Percentiles rank a stretch among this genome's conserved stretches.
phyloP scores from a whole-genome alignment of 495 filamentous ascomycete species.

The Ramalina peruviana region DNA sequence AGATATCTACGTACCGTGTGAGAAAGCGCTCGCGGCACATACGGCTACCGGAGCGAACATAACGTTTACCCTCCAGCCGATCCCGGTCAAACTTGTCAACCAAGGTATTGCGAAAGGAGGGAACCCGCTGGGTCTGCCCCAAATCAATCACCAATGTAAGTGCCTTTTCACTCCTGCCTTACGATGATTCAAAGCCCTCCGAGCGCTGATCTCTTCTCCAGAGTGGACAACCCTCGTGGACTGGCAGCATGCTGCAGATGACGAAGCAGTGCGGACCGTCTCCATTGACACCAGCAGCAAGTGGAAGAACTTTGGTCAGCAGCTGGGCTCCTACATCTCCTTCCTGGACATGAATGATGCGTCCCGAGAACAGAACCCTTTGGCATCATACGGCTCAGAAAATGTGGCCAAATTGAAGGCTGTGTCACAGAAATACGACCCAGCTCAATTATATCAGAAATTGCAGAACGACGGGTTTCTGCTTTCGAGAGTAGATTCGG shows the following conservation, averaged over 20 bases:
- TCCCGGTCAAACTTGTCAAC: not conserved
- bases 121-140: constrained; percentile 10
- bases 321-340: not conserved
- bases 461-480: not conserved
- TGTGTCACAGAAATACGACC: not conserved
- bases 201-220: not conserved
- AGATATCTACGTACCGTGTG: constrained; percentile 1
- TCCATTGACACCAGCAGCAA: constrained; percentile 4
- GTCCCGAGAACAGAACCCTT: constrained; percentile 12
- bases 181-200: not conserved
- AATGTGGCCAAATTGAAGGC: constrained; percentile 10
- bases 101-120: constrained; percentile 9
- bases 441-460: constrained; percentile 6
- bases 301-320: constrained; percentile 7
- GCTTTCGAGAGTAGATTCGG: no score
- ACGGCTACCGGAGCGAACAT: constrained; percentile 2
- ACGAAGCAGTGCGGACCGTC: not conserved
- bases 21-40: not conserved
- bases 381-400: constrained; percentile 6
- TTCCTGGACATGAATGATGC: constrained; percentile 15
- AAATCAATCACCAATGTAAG: constrained; percentile 1
- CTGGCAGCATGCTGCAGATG: constrained; percentile 2
- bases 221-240: constrained; percentile 14
- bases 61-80: constrained; percentile 2
- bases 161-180: not conserved